These are phyloP conservation scores for Ophiostoma australiae DNA, from an alignment of 2,329 filamentous ascomycete species.

Conservation along the genomic window DNA sequence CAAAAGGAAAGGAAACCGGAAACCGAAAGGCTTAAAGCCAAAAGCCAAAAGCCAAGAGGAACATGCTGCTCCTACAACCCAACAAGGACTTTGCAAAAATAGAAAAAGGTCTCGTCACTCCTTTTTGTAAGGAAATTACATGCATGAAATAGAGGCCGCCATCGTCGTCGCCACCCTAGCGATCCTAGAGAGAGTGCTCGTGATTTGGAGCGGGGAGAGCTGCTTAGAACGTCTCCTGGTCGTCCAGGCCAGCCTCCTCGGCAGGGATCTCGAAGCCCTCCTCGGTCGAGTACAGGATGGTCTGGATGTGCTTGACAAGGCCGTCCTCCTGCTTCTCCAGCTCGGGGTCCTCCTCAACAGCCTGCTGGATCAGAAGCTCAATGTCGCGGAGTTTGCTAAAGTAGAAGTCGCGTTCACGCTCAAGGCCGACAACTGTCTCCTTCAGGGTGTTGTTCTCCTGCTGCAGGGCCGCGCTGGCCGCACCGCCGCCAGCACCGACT, in stretches of 20 bases:
- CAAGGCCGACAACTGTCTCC: slow-evolving; percentile 89
- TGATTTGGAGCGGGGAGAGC: neutral
- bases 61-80: neutral
- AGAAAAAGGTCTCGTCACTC: neutral
- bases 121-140: neutral
- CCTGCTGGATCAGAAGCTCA: slow-evolving; percentile 87
- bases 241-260: slow-evolving; percentile 62
- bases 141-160: neutral
- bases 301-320: slow-evolving; percentile 91
- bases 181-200: neutral
- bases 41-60: neutral
- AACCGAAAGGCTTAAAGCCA: neutral
- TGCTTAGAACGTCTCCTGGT: slow-evolving; percentile 71
- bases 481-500: slow-evolving; percentile 50
- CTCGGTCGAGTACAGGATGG: slow-evolving; percentile 95
- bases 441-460: slow-evolving; percentile 85
- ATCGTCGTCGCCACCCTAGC: neutral
- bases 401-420: slow-evolving; percentile 97
- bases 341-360: slow-evolving; percentile 86
- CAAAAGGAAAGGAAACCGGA: neutral
- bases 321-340: slow-evolving; percentile 91
- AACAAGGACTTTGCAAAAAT: neutral
- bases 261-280: slow-evolving; percentile 85
- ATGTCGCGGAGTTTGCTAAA: slow-evolving; percentile 98
- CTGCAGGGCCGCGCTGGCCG: slow-evolving; percentile 66